Conservation (phyloP, 345 rosid genomes). For the Corymbia maculata region DNA sequence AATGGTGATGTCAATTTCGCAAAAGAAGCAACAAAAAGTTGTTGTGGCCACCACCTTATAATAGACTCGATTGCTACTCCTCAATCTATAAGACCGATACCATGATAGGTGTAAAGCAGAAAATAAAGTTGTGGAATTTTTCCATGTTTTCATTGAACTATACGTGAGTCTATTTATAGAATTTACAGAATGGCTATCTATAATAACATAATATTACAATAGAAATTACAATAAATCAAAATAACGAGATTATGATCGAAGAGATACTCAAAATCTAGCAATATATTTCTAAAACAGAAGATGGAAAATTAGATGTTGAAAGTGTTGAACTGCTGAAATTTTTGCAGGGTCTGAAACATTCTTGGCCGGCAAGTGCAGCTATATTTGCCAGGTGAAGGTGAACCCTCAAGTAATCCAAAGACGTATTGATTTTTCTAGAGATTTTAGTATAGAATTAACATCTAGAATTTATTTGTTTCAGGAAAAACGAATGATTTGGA, state of each 20-base stretch:
- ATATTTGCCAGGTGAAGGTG: background rate
- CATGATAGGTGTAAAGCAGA: background rate
- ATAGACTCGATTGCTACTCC: no score
- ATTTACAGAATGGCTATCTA: no score
- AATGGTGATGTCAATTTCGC: background rate
- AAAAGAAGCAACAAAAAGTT: background rate
- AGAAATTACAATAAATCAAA: no score
- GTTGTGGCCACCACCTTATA: no score
- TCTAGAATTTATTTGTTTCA: accelerated
- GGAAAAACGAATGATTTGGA: background rate
- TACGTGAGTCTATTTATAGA: no score
- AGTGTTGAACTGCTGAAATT: background rate
- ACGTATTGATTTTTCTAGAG: background rate
- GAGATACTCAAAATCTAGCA: background rate
- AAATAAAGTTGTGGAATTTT: background rate
- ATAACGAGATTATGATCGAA: no score
- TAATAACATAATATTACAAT: no score
- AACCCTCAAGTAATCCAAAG: background rate
- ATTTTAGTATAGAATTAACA: no score
- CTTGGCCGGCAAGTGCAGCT: background rate
- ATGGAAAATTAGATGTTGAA: background rate
- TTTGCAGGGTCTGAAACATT: background rate
- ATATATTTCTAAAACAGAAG: no score
- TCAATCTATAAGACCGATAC: no score
- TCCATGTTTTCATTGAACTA: no score